These are phyloP conservation scores for Xylaria venustula DNA, from an alignment of 495 filamentous ascomycete genomes.

Conservation along the genomic window DNA sequence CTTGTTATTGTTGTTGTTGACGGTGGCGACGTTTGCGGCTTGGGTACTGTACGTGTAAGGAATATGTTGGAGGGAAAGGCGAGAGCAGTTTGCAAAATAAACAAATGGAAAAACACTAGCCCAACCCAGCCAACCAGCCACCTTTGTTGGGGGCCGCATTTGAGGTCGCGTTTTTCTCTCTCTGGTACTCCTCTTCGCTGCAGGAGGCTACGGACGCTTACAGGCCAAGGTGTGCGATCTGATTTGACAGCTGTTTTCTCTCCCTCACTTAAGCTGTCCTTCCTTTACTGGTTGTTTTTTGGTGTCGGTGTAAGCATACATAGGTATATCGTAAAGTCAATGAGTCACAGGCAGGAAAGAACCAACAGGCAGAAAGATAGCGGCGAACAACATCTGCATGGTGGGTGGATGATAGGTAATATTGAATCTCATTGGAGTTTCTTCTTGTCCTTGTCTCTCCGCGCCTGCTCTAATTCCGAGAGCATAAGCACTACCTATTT, in stretches of 20 bases:
- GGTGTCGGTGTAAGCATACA: constrained; percentile 1
- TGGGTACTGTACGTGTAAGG: constrained; percentile 1
- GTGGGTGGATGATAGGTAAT: neutral
- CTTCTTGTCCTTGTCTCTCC: neutral
- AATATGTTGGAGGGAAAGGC: neutral
- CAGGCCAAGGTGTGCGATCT: neutral
- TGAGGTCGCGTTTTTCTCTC: constrained; percentile 8
- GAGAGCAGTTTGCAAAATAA: neutral
- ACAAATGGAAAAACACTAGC: neutral
- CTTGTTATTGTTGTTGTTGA: neutral
- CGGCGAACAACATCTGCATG: neutral
- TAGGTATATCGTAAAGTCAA: neutral
- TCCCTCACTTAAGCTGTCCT: neutral
- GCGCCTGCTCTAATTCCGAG: neutral
- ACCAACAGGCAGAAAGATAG: constrained; percentile 5
- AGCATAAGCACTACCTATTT: neutral
- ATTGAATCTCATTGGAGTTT: constrained; percentile 10
- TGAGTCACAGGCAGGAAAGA: constrained; percentile 2
- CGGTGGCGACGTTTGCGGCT: neutral
- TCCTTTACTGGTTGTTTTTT: too few species aligned
- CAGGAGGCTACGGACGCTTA: constrained; percentile 4
- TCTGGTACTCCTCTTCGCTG: constrained; percentile 4
- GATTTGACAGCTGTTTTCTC: neutral
- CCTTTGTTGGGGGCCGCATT: constrained; percentile 10
- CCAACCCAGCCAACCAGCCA: too few species aligned